Evolutionary conservation across 768 basidiomycete species (phyloP).

Genomic region (Lactarius sp.): DNA sequence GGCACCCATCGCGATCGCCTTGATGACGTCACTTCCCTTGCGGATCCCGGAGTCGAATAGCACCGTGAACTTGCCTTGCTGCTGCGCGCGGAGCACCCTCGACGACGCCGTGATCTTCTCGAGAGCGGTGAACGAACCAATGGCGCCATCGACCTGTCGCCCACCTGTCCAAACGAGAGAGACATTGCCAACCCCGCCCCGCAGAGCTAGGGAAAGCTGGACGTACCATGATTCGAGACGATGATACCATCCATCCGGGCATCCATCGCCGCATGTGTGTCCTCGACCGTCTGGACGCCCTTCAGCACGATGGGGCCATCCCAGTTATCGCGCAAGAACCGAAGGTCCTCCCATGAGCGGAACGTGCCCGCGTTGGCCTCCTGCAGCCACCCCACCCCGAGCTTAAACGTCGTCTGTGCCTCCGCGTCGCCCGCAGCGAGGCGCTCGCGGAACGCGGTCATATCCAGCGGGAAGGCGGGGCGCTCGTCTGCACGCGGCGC

Average conservation of each 20-base stretch:
- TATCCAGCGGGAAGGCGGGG: constrained; percentile 56
- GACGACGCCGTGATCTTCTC: constrained; percentile 61
- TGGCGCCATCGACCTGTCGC: constrained; percentile 73
- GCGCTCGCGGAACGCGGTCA: constrained; percentile 41
- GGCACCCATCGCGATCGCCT: constrained; percentile 82
- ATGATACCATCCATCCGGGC: constrained; percentile 65
- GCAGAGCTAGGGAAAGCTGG: not conserved
- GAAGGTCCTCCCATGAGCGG: constrained; percentile 66
- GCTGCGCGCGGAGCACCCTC: constrained; percentile 53
- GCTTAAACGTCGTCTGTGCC: constrained; percentile 35
- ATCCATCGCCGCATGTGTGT: constrained; percentile 66
- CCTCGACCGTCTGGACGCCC: constrained; percentile 66
- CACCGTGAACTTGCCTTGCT: constrained; percentile 56
- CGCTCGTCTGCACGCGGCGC: constrained; percentile 40
- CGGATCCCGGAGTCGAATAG: constrained; percentile 81
- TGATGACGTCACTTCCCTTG: constrained; percentile 77
- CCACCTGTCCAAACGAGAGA: constrained; percentile 46
- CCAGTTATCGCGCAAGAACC: constrained; percentile 67
- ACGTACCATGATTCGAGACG: constrained; percentile 73
- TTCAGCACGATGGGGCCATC: constrained; percentile 73
- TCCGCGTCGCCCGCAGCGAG: constrained; percentile 45
- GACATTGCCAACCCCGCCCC: not conserved
- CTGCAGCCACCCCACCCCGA: constrained; percentile 60
- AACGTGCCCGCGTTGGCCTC: constrained; percentile 60
- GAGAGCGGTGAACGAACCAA: constrained; percentile 68